Evolutionary conservation across 306 rosid genomes (phyloP), one percentile per base, ranked within the genome.

Genomic region (Vigna nakashimae): DNA sequence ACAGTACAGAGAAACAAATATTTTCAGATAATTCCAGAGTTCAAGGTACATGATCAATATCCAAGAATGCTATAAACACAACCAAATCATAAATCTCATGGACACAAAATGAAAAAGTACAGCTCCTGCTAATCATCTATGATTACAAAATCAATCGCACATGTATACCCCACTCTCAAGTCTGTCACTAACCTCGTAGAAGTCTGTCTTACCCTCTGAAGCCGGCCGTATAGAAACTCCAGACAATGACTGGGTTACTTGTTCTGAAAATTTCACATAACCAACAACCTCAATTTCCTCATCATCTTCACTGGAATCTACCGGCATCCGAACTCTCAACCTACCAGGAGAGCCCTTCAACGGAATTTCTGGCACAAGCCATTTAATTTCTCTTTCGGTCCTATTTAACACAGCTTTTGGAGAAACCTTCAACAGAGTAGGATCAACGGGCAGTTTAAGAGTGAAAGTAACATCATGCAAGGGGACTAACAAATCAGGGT

Each of bases 361-460:
- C 2, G 96, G 92, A 82, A 95, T 86, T 86, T 88, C 98, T 0
- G 92, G 88, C 58, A 95, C 84, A 71, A 72, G 90, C 99, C 99
- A 95, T 85, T 79, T 92, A 77, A 95, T 77, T 84, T 92, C 94
- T 81, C 83, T 92, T 71, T 92, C 98, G 46, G 89, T 50, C 88
- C 99, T 90, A 82, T 89, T 92, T 83, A 95, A 84, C 64, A 89
- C 71, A 64, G 98, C 99, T 77, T 92, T 95, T n/a, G 98, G 99
- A 32, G 98, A 89, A 73, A 92, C 85, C 82, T 89, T 91, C 89
- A 95, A 84, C 74, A 92, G 83, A n/a, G 98, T 82, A 32, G 98
- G 98, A 68, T 95, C 99, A 45, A 83, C 85, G 0, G 99, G 99
- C 42, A 95, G 86, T 75, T 92, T 92, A 82, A 95, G 73, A 79